Evolutionary conservation across 208 protist genomes (phyloP), one percentile per base, ranked within the genome.

Genomic region (Trypanosoma melophagium): DNA sequence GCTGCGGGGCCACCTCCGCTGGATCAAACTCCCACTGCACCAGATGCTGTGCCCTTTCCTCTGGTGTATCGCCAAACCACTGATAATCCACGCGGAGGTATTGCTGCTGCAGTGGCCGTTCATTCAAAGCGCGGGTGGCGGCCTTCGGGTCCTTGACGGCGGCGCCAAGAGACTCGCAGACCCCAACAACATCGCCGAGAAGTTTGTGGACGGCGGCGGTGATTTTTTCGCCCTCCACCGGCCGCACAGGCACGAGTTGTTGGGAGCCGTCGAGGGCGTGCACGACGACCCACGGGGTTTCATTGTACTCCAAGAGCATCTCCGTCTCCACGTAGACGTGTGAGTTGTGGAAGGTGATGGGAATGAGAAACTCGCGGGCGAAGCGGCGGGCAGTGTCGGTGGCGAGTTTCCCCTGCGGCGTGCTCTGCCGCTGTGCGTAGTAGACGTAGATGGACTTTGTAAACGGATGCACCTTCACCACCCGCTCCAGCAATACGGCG

Each of bases 381-480:
- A 95, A 93, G 24, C 64, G 54, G 69, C 74, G 76, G 28, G 89
- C 91, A 41, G 73, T 59, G 25, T 75, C 72, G 42, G 83, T 79
- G 21, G 81, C 83, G 17, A 60, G 53, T 71, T 47, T 21, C 21
- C 91, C 91, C 12, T 42, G 50, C 25, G 41, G 25, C 16, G 91
- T 89, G 74, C 60, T 67, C 67, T 92, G 85, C 38, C 77, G 76
- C 68, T 96, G 89, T 45, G 78, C 80, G 66, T 94, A 96, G 75
- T 94, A 96, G 7, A 94, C 83, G 68, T 96, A 96, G 59, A 96
- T 91, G 52, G 91, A 96, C 74, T 96, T 96, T 31, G 86, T 96
- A 69, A 94, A 96, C 31, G 88, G 91, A 73, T 96, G 91, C 42
- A 96, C 88, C 67, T 85, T 83, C 62, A 94, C 80, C 31, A 92